Evolutionary conservation across 352 stramenopile species (phyloP).

Genomic region (Pythium diclinum): DNA sequence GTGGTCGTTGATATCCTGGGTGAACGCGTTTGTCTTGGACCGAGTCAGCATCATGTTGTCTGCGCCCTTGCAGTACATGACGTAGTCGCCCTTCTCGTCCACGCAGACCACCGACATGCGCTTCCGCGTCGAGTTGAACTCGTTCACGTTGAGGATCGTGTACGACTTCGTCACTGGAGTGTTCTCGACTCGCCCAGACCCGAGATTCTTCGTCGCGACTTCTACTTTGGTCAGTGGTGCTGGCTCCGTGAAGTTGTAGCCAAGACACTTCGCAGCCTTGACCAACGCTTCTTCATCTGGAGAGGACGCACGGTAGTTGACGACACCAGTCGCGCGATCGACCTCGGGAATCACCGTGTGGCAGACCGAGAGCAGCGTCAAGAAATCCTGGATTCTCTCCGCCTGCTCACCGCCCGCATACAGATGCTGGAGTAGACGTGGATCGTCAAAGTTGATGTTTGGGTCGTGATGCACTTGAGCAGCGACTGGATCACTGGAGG

Average conservation of each 20-base stretch:
- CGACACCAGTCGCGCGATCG: slow-evolving; percentile 26
- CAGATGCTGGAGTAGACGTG: slow-evolving; percentile 30
- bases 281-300: slow-evolving; percentile 93
- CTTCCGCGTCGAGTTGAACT: slow-evolving; percentile 94
- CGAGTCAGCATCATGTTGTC: slow-evolving; percentile 68
- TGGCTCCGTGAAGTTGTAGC: slow-evolving; percentile 79
- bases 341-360: slow-evolving; percentile 75
- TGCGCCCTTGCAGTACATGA: slow-evolving; percentile 75
- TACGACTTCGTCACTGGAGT: slow-evolving; percentile 58
- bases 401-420: slow-evolving; percentile 24
- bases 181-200: slow-evolving; percentile 3
- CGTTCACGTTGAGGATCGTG: slow-evolving; percentile 75
- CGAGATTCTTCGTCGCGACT: slow-evolving; percentile 40
- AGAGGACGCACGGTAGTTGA: slow-evolving; percentile 87
- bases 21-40: slow-evolving; percentile 33
- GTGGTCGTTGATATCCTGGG: slow-evolving; percentile 60
- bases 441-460: slow-evolving; percentile 69
- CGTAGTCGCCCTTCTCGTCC: slow-evolving; percentile 39
- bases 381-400: slow-evolving; percentile 55
- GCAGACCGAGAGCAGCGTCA: slow-evolving; percentile 68
- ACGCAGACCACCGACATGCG: slow-evolving; percentile 96
- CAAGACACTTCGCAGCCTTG: slow-evolving; percentile 76
- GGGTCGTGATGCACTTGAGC: slow-evolving; percentile 64
- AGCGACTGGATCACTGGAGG: neutral
- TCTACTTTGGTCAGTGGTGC: slow-evolving; percentile 51